Evolutionary conservation across 306 rosid species (phyloP).

Genomic region (Alnus rubra): DNA sequence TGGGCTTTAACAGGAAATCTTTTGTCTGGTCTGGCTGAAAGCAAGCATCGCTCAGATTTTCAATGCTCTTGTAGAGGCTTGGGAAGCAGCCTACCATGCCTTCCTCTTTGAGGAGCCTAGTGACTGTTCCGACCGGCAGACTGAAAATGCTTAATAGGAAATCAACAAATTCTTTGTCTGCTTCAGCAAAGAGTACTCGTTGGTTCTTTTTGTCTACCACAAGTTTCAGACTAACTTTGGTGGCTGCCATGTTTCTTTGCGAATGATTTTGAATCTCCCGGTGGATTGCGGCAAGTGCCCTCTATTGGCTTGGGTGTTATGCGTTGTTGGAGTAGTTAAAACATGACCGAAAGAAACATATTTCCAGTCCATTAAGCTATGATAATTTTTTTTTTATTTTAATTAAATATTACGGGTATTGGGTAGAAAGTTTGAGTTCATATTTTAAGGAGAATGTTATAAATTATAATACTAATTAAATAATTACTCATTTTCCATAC

Average conservation of each 20-base stretch:
- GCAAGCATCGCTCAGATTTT: background rate
- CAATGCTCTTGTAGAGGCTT: constrained; percentile 18
- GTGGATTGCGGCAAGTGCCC: too few species aligned
- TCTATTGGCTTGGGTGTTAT: too few species aligned
- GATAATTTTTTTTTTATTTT: too few species aligned
- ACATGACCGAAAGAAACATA: too few species aligned
- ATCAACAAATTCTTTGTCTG: constrained; percentile 16
- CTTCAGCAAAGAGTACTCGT: constrained; percentile 20
- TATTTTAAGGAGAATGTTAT: too few species aligned
- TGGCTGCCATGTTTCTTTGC: background rate
- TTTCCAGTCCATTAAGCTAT: too few species aligned
- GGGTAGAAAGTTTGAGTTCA: too few species aligned
- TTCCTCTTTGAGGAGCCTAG: background rate
- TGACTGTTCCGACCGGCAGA: constrained; percentile 13
- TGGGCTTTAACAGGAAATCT: constrained; percentile 4
- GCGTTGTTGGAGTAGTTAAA: too few species aligned
- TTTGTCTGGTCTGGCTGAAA: background rate
- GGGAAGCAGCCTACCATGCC: constrained; percentile 16
- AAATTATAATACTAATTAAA: too few species aligned
- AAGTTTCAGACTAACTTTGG: constrained; percentile 17
- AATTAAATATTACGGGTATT: too few species aligned
- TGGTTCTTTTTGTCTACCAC: constrained; percentile 5
- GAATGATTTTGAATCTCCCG: too few species aligned
- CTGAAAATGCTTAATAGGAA: constrained; percentile 26
- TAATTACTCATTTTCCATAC: too few species aligned